Evolutionary conservation across 2,329 filamentous ascomycete genomes (phyloP).

Genomic region (Pseudocercospora cruenta): DNA sequence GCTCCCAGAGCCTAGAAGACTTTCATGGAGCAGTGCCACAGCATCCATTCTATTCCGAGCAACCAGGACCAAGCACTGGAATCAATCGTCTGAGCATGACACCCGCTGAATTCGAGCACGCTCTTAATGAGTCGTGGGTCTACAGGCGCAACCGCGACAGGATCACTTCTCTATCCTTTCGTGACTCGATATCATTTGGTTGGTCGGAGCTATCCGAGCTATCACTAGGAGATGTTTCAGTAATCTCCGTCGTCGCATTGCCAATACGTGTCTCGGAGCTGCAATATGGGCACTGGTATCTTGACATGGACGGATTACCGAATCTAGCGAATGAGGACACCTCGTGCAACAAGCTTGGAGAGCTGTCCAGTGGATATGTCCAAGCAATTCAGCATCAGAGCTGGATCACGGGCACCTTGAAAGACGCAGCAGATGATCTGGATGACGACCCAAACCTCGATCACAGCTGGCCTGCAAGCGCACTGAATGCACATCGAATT

Average conservation of each 20-base stretch:
- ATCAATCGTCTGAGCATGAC: neutral
- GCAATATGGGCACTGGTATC: neutral
- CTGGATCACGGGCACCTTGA: too few species aligned
- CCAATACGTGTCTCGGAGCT: neutral
- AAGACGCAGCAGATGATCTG: too few species aligned
- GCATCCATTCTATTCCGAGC: neutral
- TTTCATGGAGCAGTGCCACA: neutral
- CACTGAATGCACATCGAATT: too few species aligned
- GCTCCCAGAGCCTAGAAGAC: neutral
- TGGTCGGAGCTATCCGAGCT: neutral
- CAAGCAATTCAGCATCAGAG: too few species aligned
- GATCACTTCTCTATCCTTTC: neutral
- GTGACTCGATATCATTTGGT: neutral
- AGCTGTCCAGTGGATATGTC: too few species aligned
- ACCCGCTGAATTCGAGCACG: neutral
- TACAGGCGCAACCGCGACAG: neutral
- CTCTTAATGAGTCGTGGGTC: neutral
- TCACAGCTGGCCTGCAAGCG: too few species aligned
- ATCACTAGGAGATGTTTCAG: neutral
- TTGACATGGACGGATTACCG: neutral
- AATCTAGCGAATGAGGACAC: too few species aligned
- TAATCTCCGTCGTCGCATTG: neutral
- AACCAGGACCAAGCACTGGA: neutral
- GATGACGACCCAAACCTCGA: too few species aligned
- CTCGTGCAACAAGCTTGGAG: too few species aligned